Conservation (phyloP, 306 rosid genomes). For the Cercis canadensis region DNA sequence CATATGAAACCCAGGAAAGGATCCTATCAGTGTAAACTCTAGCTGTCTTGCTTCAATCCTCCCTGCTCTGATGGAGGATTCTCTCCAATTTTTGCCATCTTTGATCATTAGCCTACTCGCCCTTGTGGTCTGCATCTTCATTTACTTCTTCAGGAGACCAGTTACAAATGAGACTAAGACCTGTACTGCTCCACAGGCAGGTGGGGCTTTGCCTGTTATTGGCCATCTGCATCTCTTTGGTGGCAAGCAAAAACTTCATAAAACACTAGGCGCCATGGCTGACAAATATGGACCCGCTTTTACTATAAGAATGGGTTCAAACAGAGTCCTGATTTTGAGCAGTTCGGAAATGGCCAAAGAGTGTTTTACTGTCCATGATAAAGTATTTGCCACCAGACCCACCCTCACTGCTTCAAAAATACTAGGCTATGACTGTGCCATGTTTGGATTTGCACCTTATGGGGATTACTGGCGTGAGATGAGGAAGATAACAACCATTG, state of each 20-base stretch:
- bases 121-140: constrained; percentile 23
- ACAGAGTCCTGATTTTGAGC: constrained; percentile 33
- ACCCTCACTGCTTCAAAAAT: constrained; percentile 32
- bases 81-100: not conserved
- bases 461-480: constrained; percentile 49
- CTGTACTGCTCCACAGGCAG: constrained; percentile 33
- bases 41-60: not conserved
- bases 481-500: constrained; percentile 45
- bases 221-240: constrained; percentile 52
- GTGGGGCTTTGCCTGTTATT: constrained; percentile 45
- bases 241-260: constrained; percentile 23
- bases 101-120: constrained; percentile 21
- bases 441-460: constrained; percentile 49
- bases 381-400: constrained; percentile 44
- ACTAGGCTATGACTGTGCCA: constrained; percentile 39
- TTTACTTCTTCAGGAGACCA: constrained; percentile 21
- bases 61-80: constrained; percentile 28
- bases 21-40: not conserved
- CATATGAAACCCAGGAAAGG: not conserved
- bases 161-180: not conserved
- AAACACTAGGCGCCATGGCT: constrained; percentile 42
- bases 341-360: constrained; percentile 40
- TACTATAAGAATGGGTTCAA: constrained; percentile 43
- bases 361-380: constrained; percentile 44
- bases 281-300: constrained; percentile 45